phyloP scores from a whole-genome alignment of 805 yeast species.

The Candida berthetii region DNA sequence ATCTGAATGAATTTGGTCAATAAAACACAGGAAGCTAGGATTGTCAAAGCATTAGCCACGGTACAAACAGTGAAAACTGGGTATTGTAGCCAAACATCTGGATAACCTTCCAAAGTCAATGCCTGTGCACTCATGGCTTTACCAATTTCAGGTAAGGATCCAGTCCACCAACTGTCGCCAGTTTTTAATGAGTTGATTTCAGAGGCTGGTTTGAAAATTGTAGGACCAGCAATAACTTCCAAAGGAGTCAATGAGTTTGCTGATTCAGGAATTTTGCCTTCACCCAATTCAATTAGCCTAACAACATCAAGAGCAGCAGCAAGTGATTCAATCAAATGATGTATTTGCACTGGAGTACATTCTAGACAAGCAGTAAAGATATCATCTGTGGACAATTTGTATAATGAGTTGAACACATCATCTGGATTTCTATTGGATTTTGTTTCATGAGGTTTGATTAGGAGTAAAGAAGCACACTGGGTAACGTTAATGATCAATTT shows the following conservation, averaged over 20 bases:
- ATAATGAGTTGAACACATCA: slow-evolving; percentile 19
- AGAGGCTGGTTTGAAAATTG: slow-evolving; percentile 16
- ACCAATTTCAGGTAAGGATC: slow-evolving; percentile 16
- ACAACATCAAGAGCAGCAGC: slow-evolving; percentile 24
- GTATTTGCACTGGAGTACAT: slow-evolving; percentile 20
- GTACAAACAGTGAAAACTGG: slow-evolving; percentile 25
- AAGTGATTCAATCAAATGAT: slow-evolving; percentile 24
- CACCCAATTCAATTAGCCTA: slow-evolving; percentile 31
- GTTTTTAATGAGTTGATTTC: slow-evolving; percentile 16
- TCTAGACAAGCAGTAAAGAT: slow-evolving; percentile 9
- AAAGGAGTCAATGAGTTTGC: slow-evolving; percentile 10
- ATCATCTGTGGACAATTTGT: slow-evolving; percentile 16
- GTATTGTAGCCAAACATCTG: slow-evolving; percentile 36
- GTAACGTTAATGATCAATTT: slow-evolving; percentile 22
- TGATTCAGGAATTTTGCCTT: slow-evolving; percentile 27
- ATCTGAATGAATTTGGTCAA: slow-evolving; percentile 15
- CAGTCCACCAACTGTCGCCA: slow-evolving; percentile 20
- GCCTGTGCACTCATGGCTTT: slow-evolving; percentile 14
- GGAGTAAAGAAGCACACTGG: slow-evolving; percentile 25
- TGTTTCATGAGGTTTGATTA: slow-evolving; percentile 29
- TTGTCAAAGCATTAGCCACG: slow-evolving; percentile 23
- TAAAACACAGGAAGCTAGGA: slow-evolving; percentile 23
- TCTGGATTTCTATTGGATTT: slow-evolving; percentile 18
- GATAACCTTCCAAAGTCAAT: slow-evolving; percentile 12
- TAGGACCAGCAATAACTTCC: slow-evolving; percentile 24